Percentiles rank a stretch among this genome's conserved stretches.
Evolutionary conservation across 169 alveolate species (phyloP).

Genomic region (Amoebophrya sp.): DNA sequence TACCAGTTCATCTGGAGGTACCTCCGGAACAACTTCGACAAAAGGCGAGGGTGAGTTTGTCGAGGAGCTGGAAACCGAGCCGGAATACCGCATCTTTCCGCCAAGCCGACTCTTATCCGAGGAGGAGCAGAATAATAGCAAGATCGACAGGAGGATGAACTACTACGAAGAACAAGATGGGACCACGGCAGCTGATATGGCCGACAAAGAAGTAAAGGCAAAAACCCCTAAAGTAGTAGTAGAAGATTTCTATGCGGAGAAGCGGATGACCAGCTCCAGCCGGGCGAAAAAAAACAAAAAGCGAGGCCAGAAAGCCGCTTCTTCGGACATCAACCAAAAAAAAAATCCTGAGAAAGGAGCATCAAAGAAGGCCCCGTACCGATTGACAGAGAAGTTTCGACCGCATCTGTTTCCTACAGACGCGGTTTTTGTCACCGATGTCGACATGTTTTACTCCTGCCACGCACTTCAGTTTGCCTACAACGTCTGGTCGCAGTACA

Average conservation of each 20-base stretch:
- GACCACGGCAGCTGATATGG: no score
- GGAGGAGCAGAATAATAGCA: no score
- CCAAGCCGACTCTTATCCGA: no score
- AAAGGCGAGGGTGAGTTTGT: neutral
- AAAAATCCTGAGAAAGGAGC: neutral
- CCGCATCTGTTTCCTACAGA: conserved; percentile 13
- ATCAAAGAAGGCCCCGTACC: neutral
- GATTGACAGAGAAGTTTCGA: neutral
- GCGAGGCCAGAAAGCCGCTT: no score
- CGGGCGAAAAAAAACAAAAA: no score
- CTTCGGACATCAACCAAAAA: neutral
- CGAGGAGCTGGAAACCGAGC: neutral
- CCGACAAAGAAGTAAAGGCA: no score
- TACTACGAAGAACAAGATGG: no score
- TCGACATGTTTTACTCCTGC: neutral
- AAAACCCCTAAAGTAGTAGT: no score
- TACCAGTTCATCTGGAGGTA: no score
- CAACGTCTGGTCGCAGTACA: neutral
- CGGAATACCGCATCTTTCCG: neutral
- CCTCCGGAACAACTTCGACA: neutral
- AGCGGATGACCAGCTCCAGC: no score
- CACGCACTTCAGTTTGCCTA: neutral
- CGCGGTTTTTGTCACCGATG: neutral
- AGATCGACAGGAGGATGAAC: no score
- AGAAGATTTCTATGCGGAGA: no score